Evolutionary conservation across 2,329 filamentous ascomycete species (phyloP), one percentile per base, ranked within the genome.

Genomic region (Fusarium austroafricanum): DNA sequence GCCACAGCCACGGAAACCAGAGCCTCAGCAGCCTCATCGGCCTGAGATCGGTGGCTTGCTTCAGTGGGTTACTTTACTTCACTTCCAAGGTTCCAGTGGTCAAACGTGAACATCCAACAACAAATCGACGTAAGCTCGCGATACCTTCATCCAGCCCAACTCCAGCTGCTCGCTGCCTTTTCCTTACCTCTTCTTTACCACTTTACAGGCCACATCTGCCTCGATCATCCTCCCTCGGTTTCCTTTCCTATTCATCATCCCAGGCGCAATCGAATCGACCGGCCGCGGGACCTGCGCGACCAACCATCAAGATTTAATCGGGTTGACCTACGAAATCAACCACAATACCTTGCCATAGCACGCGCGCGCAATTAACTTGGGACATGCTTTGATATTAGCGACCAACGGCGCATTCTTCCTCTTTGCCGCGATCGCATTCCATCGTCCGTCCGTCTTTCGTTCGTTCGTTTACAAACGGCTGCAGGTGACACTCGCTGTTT

Each of bases 191-290:
- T 23, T 23, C 28, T 35, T 51, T 28, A 6, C 38, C n/a, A 14
- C n/a, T 20, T 38, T 21, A 18, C 23, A 23, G 42, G 18, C 39
- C 42, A 37, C 11, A 54, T 44, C 33, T 37, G 20, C 18, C 37
- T 47, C 26, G 31, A 17, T 29, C 52, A 40, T 40, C 44, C 11
- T 40, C 29, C n/a, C 21, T 47, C 33, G n/a, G 37, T 45, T 28
- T 39, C 38, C 14, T 44, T 29, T 40, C 12, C 45, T 47, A 17
- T 51, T 39, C 52, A 38, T 54, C 47, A 47, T 68, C 65, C 51
- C 57, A 73, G 72, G 71, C 71, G 57, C 65, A 72, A 72, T 72
- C 65, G 60, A 72, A 72, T 72, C 65, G 60, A 73, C 65, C 65
- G 45, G 65, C 65, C 65, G 65, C 69, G 54, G 71, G 60, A 65